These are phyloP conservation scores for Aspergillus novoparasiticus DNA, from an alignment of 2,329 filamentous ascomycete species.

Conservation along the genomic window DNA sequence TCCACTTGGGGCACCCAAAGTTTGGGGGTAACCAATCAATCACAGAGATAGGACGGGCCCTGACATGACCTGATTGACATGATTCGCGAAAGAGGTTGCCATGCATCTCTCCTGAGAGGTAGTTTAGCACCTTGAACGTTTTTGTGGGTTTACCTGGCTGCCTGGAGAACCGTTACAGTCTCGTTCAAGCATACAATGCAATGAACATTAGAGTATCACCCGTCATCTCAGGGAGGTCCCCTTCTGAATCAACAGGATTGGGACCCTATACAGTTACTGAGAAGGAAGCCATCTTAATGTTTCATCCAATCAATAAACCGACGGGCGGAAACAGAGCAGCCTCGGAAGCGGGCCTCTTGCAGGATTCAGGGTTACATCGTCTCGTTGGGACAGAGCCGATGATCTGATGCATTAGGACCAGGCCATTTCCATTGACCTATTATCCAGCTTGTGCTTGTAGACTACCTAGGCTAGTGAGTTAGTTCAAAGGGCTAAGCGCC, in stretches of 20 bases:
- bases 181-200: background rate
- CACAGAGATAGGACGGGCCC: background rate
- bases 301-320: accelerated
- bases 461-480: background rate
- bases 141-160: background rate
- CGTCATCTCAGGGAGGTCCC: background rate
- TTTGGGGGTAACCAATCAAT: background rate
- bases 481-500: no score
- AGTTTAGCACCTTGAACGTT: background rate
- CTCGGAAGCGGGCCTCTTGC: background rate
- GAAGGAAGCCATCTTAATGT: background rate
- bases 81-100: background rate
- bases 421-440: background rate
- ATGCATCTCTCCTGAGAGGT: background rate
- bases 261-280: background rate
- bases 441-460: background rate
- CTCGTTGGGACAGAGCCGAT: background rate
- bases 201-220: background rate
- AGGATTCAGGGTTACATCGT: background rate
- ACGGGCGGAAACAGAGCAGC: background rate
- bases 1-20: no score
- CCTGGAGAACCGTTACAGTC: accelerated
- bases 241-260: no score
- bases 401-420: background rate
- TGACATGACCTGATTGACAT: background rate